Evolutionary conservation across 768 basidiomycete species (phyloP).

Genomic region (Gymnopilus dilepis): DNA sequence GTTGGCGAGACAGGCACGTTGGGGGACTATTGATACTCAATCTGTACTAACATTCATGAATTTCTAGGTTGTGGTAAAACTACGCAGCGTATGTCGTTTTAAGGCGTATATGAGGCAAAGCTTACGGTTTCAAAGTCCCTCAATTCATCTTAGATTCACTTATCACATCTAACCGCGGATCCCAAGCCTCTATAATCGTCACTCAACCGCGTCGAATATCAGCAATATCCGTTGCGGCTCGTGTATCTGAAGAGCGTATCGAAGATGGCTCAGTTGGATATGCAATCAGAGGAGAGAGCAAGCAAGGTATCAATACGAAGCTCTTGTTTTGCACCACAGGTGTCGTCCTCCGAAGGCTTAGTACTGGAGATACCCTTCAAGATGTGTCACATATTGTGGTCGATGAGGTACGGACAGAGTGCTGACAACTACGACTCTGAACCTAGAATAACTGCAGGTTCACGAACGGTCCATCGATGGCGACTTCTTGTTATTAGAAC

Average conservation of each 20-base stretch:
- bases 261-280: constrained; percentile 87
- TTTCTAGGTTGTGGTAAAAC: constrained; percentile 85
- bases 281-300: constrained; percentile 86
- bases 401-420: constrained; percentile 72
- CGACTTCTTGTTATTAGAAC: constrained; percentile 85
- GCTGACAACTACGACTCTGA: not conserved
- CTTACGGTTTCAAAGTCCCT: constrained; percentile 58
- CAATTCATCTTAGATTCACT: constrained; percentile 89
- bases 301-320: constrained; percentile 67
- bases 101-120: not conserved
- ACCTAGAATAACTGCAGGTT: constrained; percentile 52
- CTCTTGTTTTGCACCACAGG: constrained; percentile 94
- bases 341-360: constrained; percentile 82
- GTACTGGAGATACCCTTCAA: constrained; percentile 71
- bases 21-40: not conserved
- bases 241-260: constrained; percentile 82
- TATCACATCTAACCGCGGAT: constrained; percentile 64
- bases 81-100: constrained; percentile 65
- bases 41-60: not conserved
- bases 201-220: constrained; percentile 92
- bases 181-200: constrained; percentile 74
- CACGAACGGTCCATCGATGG: constrained; percentile 93
- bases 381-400: constrained; percentile 86
- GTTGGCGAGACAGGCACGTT: constrained; percentile 86
- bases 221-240: constrained; percentile 85